Evolutionary conservation across 2,329 filamentous ascomycete species (phyloP), one percentile per base, ranked within the genome.

Genomic region (Pseudogymnoascus sp.): DNA sequence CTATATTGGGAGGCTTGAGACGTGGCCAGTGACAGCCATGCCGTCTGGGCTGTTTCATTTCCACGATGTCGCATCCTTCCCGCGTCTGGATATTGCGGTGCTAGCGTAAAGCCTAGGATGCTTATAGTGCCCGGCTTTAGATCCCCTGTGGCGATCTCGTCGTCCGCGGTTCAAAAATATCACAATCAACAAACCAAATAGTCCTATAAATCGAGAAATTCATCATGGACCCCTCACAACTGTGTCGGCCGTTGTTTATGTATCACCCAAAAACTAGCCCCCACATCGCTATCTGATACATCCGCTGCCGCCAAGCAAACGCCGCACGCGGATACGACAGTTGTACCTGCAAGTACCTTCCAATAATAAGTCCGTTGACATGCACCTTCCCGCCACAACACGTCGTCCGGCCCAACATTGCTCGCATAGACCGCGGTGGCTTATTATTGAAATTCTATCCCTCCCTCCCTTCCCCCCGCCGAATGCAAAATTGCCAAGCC

Each of bases 271-370:
- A 50, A 57, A 17, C 26, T 6, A 57, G 50, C 50, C 50, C 28
- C 50, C 50, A 33, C 28, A 57, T 57, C 21, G 6, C 2, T 57
- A 57, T 35, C 50, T 57, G 50, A 57, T 57, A 57, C 50, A 57
- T 57, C 10, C 28, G 28, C 26, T 21, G 28, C 50, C 28, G 50
- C 50, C 50, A 57, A 57, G 50, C 28, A 57, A 57, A 57, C 50
- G 28, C 50, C 17, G 28, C 28, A 57, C 50, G 50, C 50, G 50
- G 50, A 33, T 57, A 57, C 28, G 50, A 57, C 17, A 10, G 28
- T 57, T 57, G 50, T 57, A 57, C 50, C 50, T 57, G 50, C 5
- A 57, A 33, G 50, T 57, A 57, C 50, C 50, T 57, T 57, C 50
- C 50, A 57, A 57, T 57, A 57, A 57, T 57, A 57, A 57, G 11